phyloP scores from a whole-genome alignment of 495 filamentous ascomycete genomes.

The Xylaria longipes region DNA sequence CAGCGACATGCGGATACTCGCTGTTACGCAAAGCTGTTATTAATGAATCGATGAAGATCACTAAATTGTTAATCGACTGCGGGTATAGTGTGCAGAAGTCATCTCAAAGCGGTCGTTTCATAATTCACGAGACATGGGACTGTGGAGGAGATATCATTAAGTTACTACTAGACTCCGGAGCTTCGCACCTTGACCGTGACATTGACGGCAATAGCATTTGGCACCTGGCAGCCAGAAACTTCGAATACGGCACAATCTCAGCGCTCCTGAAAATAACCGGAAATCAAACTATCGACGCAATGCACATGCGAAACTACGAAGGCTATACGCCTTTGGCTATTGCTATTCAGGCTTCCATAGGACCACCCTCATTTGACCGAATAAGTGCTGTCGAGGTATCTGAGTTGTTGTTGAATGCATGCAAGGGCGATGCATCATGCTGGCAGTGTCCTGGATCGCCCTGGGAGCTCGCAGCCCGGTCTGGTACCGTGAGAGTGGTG shows the following conservation, averaged over 20 bases:
- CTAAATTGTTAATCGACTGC: background rate
- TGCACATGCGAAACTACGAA: background rate
- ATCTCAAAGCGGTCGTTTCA: background rate
- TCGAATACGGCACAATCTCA: background rate
- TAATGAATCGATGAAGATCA: background rate
- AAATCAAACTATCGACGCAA: background rate
- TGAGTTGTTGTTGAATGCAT: background rate
- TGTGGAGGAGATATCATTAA: background rate
- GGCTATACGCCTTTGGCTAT: constrained; percentile 10
- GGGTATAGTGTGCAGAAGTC: background rate
- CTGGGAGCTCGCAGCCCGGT: constrained; percentile 7
- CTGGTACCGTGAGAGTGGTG: background rate
- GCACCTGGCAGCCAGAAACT: background rate
- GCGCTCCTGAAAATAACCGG: background rate
- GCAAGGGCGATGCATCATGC: background rate
- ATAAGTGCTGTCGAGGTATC: background rate
- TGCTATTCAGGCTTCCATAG: background rate
- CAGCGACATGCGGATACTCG: background rate
- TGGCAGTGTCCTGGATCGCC: background rate
- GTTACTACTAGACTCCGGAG: background rate
- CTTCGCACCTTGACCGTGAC: background rate
- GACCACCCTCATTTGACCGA: background rate
- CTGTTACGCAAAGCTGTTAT: background rate
- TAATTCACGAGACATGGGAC: background rate
- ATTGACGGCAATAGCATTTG: background rate